Evolutionary conservation across 495 filamentous ascomycete species (phyloP), one percentile per base, ranked within the genome.

Genomic region (Podospora comata): DNA sequence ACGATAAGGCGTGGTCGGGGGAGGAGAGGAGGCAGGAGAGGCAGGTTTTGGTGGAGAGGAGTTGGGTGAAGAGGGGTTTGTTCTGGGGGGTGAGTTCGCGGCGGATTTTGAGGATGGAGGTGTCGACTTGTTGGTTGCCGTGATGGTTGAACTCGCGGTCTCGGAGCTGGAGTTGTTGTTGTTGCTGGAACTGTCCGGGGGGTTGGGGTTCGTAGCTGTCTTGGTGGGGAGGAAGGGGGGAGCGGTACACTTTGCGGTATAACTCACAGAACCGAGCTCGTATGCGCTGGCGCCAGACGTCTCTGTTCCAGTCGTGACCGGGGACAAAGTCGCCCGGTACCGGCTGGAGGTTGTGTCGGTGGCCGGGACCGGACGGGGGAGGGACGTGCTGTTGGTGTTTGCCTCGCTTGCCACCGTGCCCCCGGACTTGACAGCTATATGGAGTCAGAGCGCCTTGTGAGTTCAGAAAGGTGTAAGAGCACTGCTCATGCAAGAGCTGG

Each of bases 11-110:
- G 64, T 65, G 64, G 5, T 65, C 53, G 1, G 64, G 64, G 19
- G 30, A 2, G 28, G 44, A 44, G 3, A 55, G 44, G 19, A 65
- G 64, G 19, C 64, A 65, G 9, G 48, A 18, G 3, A 65, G 55
- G 64, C 64, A 65, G 9, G 64, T 65, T 55, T 65, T 65, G 64
- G 54, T 56, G 54, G 53, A 58, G 23, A 19, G 19, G 53, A 65
- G 19, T 6, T 19, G 20, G n/a, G 44, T 1, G 39, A 44, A 65
- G 4, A 57, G 5, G 19, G 7, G 26, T n/a, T 54, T 5, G 19
- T 30, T 44, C 2, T 59, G 13, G 2, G n/a, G 5, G n/a, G 23
- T 58, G 1, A 58, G 55, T 20, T 58, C n/a, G 4, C 55, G 55
- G 55, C 55, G 55, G n/a, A 58, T 4, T 11, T 9, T 4, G 5